Evolutionary conservation across 768 basidiomycete species (phyloP).

Genomic region (Hypholoma sublateritium): DNA sequence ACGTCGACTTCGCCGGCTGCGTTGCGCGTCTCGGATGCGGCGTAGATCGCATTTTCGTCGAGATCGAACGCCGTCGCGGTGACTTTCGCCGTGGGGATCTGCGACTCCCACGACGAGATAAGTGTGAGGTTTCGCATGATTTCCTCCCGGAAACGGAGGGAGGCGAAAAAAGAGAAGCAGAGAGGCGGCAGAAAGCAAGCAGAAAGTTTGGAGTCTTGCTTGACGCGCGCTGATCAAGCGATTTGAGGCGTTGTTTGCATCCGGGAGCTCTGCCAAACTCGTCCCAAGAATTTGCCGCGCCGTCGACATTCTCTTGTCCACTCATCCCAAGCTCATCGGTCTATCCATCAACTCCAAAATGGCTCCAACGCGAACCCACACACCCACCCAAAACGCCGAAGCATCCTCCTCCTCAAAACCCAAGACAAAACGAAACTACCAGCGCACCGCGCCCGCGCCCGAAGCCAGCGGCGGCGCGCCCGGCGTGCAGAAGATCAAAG

Average conservation of each 20-base stretch:
- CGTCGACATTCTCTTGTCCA: background rate
- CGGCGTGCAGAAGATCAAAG: constrained; percentile 86
- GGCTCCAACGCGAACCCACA: constrained; percentile 25
- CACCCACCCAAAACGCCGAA: constrained; percentile 18
- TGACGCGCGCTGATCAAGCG: constrained; percentile 17
- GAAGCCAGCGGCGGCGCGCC: constrained; percentile 38
- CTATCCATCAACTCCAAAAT: constrained; percentile 13
- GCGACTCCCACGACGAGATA: constrained; percentile 26
- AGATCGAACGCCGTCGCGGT: constrained; percentile 56
- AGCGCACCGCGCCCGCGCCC: constrained; percentile 22
- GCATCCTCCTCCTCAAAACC: constrained; percentile 27
- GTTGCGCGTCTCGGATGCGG: constrained; percentile 49
- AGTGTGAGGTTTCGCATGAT: constrained; percentile 61
- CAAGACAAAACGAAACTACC: constrained; percentile 21
- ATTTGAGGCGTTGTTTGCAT: constrained; percentile 21
- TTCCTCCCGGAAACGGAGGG: background rate
- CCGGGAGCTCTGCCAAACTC: constrained; percentile 15
- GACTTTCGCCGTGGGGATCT: constrained; percentile 30
- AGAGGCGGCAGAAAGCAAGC: background rate
- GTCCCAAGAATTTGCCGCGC: constrained; percentile 4
- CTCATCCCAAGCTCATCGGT: constrained; percentile 1
- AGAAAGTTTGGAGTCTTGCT: constrained; percentile 6
- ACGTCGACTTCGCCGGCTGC: constrained; percentile 53
- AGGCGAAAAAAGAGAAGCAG: background rate
- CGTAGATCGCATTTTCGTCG: constrained; percentile 61